Evolutionary conservation across 106 monocot genomes (phyloP), one percentile per base, ranked within the genome.

Genomic region (Acorus calamus): DNA sequence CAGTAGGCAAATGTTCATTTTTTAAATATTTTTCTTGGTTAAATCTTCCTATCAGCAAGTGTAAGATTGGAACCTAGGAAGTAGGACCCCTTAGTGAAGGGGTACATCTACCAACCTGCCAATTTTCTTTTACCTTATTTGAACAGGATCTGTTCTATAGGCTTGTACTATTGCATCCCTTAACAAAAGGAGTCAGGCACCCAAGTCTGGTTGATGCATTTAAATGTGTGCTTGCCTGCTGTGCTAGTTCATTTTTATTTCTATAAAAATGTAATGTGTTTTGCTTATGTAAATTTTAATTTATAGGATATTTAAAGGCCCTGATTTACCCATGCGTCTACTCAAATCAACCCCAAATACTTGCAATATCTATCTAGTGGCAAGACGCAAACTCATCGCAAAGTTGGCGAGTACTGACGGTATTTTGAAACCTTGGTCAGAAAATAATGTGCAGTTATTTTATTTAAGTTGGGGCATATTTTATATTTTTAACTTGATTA

Each of bases 321-420:
- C 68, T 66, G 79, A 85, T 68, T 69, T 93, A 52, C 67, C 86
- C 14, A 69, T 66, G 59, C 62, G 55, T 59, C 59, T 86, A 54
- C 60, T 89, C 49, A 77, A 76, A 73, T 70, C 71, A 61, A 76
- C 76, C 43, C 73, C 85, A 50, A 71, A 48, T 68, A 67, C 64
- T 49, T 89, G 80, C 77, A 93, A 83, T 65, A 61, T 93, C 45
- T 89, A 80, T 74, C 72, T 77, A 61, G 89, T 93, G 64, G 82
- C 85, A 54, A 77, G 72, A 42, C 48, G 59, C 51, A 83, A 61
- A 53, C 48, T 89, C 14, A 67, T 50, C 7, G 54, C 71, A 50
- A 88, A 83, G 65, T 63, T 82, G 66, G 47, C 75, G n/a, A 60
- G 52, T 52, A 52, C 8, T 42, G 70, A 11, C 50, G 81, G 86